A percentile compares a stretch with the other conserved stretches of the same genome.
Conservation (phyloP, 2,329 filamentous ascomycete species). For the Neospermospora avenae region DNA sequence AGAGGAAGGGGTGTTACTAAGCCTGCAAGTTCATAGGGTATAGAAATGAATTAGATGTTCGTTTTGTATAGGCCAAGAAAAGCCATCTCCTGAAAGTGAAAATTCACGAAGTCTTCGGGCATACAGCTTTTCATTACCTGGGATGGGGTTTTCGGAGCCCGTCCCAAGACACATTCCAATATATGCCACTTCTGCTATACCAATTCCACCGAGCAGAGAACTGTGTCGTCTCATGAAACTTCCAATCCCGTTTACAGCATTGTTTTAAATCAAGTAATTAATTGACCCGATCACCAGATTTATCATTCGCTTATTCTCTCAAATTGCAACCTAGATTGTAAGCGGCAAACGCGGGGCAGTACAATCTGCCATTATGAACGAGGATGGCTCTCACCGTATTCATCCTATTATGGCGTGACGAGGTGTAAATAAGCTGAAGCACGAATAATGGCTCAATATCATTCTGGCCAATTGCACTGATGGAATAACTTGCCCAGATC, state of each 20-base stretch:
- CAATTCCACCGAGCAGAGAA: too few species aligned
- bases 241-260: too few species aligned
- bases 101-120: neutral
- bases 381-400: neutral
- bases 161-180: too few species aligned
- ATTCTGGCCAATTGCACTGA: neutral
- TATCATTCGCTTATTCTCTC: neutral
- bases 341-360: too few species aligned
- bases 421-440: neutral
- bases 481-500: neutral
- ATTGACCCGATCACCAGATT: too few species aligned
- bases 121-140: too few species aligned
- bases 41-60: neutral
- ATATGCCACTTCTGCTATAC: too few species aligned
- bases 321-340: neutral
- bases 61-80: neutral
- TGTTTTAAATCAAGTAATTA: too few species aligned
- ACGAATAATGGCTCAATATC: too few species aligned
- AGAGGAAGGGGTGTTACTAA: slow-evolving; percentile 34
- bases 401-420: neutral
- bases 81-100: neutral
- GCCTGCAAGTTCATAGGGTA: slow-evolving; percentile 2
- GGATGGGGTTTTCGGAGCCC: too few species aligned
- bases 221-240: too few species aligned
- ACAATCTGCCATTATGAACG: neutral